Conservation (phyloP, 371 early-diverging fungal species). For the Conidiobolus incongruus region DNA sequence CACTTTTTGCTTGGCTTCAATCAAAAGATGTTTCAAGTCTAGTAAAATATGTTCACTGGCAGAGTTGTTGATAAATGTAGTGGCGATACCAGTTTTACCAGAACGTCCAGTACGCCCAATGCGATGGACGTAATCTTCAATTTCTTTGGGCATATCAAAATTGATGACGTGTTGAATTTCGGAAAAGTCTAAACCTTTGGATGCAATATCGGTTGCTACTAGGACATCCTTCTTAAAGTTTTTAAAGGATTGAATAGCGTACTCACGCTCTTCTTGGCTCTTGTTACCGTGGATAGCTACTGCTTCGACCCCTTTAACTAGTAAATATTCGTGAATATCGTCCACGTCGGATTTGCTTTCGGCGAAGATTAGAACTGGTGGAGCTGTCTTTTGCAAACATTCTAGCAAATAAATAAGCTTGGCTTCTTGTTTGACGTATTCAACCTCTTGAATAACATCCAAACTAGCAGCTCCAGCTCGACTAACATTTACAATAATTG, state of each 20-base stretch:
- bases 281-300: constrained; percentile 92
- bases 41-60: constrained; percentile 71
- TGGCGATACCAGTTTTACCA: constrained; percentile 87
- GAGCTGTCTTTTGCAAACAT: constrained; percentile 82
- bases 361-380: constrained; percentile 93
- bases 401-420: constrained; percentile 82
- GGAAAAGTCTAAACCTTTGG: constrained; percentile 81
- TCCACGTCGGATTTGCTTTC: constrained; percentile 99
- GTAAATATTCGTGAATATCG: constrained; percentile 86
- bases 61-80: constrained; percentile 82
- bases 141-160: constrained; percentile 91
- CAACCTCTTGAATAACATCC: constrained; percentile 95
- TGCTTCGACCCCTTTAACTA: constrained; percentile 81
- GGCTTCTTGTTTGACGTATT: constrained; percentile 87
- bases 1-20: constrained; percentile 81
- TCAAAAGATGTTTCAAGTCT: constrained; percentile 78
- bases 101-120: constrained; percentile 98
- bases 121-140: constrained; percentile 94
- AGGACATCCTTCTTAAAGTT: constrained; percentile 60
- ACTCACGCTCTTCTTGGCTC: constrained; percentile 64
- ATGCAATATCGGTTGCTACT: constrained; percentile 83
- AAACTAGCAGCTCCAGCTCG: constrained; percentile 92
- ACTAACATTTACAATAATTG: constrained; percentile 94
- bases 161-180: constrained; percentile 85
- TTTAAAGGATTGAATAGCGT: constrained; percentile 60